These are phyloP conservation scores for Beta lomatogona DNA, from an alignment of 179 eudicot genomes.

Conservation along the genomic window DNA sequence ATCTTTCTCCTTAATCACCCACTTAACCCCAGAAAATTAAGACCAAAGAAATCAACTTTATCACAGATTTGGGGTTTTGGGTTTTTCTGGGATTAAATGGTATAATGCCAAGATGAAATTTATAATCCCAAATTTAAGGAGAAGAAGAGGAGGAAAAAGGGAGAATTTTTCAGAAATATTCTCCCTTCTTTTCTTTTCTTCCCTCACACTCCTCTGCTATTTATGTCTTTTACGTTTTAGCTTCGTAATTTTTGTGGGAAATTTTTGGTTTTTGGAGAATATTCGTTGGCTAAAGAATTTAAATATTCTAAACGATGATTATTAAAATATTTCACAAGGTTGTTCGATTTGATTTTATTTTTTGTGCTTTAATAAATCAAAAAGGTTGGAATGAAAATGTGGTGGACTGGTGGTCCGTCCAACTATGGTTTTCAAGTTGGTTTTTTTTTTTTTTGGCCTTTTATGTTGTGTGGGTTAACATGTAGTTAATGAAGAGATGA, in stretches of 20 bases:
- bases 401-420: too few relatives aligned
- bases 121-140: slow-evolving; percentile 9
- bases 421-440: neutral
- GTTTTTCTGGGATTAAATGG: slow-evolving; percentile 12
- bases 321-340: neutral
- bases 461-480: neutral
- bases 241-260: neutral
- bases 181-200: slow-evolving; percentile 16
- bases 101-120: neutral
- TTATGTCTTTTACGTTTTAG: slow-evolving; percentile 10
- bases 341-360: neutral
- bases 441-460: neutral
- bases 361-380: neutral
- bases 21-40: neutral
- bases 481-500: neutral
- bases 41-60: neutral
- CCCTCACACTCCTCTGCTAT: slow-evolving; percentile 27
- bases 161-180: slow-evolving; percentile 21
- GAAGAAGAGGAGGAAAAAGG: neutral
- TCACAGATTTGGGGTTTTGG: slow-evolving; percentile 10
- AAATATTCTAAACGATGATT: neutral
- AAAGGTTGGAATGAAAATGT: neutral
- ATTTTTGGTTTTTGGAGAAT: neutral
- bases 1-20: neutral
- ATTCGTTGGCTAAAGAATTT: slow-evolving; percentile 9